These are phyloP conservation scores for Volvox carteri DNA, from an alignment of 163 green algal genomes.

Conservation along the genomic window DNA sequence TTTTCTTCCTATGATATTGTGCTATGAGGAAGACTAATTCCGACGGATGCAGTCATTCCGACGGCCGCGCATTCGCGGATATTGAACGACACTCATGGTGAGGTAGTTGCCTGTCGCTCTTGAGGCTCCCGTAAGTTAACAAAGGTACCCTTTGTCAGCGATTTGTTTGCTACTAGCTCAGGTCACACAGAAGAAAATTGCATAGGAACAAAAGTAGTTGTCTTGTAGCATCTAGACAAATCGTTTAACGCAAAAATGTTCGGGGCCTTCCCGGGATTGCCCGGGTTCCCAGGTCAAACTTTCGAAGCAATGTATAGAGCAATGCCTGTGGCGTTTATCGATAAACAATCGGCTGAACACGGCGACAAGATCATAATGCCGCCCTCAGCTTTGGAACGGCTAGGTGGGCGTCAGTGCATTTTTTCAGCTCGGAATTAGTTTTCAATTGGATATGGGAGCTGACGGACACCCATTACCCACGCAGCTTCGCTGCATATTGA, in stretches of 20 bases:
- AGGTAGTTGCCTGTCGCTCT: not conserved
- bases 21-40: too few relatives aligned
- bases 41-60: not conserved
- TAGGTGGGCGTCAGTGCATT: constrained; percentile 76
- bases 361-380: constrained; percentile 98
- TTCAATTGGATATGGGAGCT: not conserved
- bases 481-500: constrained; percentile 97
- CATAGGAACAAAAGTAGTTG: too few relatives aligned
- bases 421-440: not conserved
- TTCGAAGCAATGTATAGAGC: constrained; percentile 93
- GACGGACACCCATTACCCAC: not conserved
- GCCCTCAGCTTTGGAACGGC: constrained; percentile 94
- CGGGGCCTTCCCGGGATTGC: constrained; percentile 28
- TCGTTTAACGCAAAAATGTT: constrained; percentile 40
- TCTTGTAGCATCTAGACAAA: not conserved
- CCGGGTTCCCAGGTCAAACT: constrained; percentile 6
- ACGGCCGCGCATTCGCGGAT: not conserved
- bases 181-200: too few relatives aligned
- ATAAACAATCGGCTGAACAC: constrained; percentile 91
- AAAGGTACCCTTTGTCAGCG: too few relatives aligned
- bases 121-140: not conserved
- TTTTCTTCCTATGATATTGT: too few relatives aligned
- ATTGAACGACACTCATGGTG: not conserved
- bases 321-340: constrained; percentile 97
- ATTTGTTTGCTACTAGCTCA: too few relatives aligned